phyloP scores from a whole-genome alignment of 2,329 filamentous ascomycete species.

The Trichothecium sympodiale region DNA sequence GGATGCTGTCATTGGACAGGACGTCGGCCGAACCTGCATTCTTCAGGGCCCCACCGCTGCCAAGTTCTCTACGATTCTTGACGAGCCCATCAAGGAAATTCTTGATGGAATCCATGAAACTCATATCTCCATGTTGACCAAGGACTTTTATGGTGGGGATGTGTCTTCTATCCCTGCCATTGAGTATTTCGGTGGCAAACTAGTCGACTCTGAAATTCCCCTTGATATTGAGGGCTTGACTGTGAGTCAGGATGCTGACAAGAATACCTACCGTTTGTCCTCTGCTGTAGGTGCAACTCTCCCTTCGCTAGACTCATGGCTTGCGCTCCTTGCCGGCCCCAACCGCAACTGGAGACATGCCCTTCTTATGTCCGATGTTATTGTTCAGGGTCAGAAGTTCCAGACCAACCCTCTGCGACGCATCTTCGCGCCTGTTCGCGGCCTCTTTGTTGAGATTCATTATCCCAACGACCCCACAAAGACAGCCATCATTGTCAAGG shows the following conservation, averaged over 20 bases:
- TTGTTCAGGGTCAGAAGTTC: conserved; percentile 92
- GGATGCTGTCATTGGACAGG: conserved; percentile 88
- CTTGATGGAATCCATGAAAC: conserved; percentile 80
- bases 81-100: conserved; percentile 93
- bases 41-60: conserved; percentile 89
- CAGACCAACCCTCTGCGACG: conserved; percentile 92
- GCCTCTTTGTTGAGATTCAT: conserved; percentile 79
- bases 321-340: conserved; percentile 75
- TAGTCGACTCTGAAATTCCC: conserved; percentile 60
- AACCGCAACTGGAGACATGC: conserved; percentile 90
- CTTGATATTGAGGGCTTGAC: conserved; percentile 78
- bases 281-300: conserved; percentile 61
- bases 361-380: conserved; percentile 83
- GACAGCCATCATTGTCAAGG: conserved; percentile 77
- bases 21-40: conserved; percentile 92
- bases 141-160: conserved; percentile 69
- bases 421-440: conserved; percentile 76
- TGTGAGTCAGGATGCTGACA: conserved; percentile 64
- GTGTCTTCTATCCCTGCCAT: conserved; percentile 67
- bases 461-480: conserved; percentile 72
- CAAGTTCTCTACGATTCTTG: conserved; percentile 78
- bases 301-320: conserved; percentile 73
- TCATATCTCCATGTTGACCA: conserved; percentile 71
- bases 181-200: conserved; percentile 92
- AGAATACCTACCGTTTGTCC: conserved; percentile 76